Percentiles rank a stretch among this genome's conserved stretches.
Evolutionary conservation across 2,329 filamentous ascomycete species (phyloP).

Genomic region (Aspergillus hortae): DNA sequence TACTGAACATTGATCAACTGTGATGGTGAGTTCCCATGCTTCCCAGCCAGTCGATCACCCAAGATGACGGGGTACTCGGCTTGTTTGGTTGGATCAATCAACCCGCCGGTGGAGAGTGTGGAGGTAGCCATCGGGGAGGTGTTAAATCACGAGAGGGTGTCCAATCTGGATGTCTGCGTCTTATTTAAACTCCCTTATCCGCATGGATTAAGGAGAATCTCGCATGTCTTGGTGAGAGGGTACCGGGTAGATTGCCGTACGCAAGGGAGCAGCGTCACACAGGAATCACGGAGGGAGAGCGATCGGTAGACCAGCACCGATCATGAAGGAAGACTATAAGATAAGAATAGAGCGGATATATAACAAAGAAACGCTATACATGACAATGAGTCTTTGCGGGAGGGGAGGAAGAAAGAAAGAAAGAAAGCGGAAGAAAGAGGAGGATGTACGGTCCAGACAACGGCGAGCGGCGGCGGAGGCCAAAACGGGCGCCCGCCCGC

Average conservation of each 20-base stretch:
- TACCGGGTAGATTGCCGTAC: conserved; percentile 7
- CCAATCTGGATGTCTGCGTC: conserved; percentile 1
- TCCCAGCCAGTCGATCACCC: conserved; percentile 39
- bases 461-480: conserved; percentile 12
- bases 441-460: conserved; percentile 16
- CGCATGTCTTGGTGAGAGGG: conserved; percentile 12
- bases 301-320: conserved; percentile 10
- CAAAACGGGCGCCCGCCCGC: conserved; percentile 9
- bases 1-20: conserved; percentile 42
- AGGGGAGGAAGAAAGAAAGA: conserved; percentile 4
- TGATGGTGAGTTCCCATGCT: conserved; percentile 16
- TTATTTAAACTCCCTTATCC: conserved; percentile 4
- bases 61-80: conserved; percentile 46
- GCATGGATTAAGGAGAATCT: conserved; percentile 4
- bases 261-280: conserved; percentile 21
- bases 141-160: background rate
- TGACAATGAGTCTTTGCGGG: background rate
- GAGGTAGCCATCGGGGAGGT: conserved; percentile 29
- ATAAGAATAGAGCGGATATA: background rate
- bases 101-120: conserved; percentile 26
- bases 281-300: conserved; percentile 6
- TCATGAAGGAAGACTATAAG: background rate
- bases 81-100: conserved; percentile 44
- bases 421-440: conserved; percentile 6
- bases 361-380: background rate